phyloP scores from a whole-genome alignment of 805 yeast species.

The Wickerhamomyces subpelliculosus region DNA sequence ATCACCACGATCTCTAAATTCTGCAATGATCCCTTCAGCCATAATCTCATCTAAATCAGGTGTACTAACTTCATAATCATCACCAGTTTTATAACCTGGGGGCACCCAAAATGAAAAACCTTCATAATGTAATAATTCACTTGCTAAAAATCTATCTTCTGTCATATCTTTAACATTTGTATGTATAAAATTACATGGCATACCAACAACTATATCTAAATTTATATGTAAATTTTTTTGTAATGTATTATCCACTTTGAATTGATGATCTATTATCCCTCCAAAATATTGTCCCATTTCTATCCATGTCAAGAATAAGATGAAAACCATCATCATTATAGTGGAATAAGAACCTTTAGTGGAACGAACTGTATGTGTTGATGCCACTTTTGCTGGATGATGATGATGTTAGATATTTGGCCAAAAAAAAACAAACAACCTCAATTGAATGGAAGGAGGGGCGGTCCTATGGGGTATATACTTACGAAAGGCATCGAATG shows the following conservation, averaged over 20 bases:
- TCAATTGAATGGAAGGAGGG: background rate
- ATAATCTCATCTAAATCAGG: slow-evolving; percentile 65
- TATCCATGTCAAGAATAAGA: slow-evolving; percentile 69
- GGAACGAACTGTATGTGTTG: slow-evolving; percentile 67
- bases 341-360: slow-evolving; percentile 74
- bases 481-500: slow-evolving; percentile 71
- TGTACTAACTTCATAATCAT: slow-evolving; percentile 38
- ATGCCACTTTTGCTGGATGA: slow-evolving; percentile 52
- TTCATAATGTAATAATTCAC: slow-evolving; percentile 66
- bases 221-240: slow-evolving; percentile 60
- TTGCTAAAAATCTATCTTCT: slow-evolving; percentile 70
- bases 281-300: slow-evolving; percentile 82
- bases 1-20: slow-evolving; percentile 41
- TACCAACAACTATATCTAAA: slow-evolving; percentile 70
- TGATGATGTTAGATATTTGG: slow-evolving; percentile 7
- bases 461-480: too few relatives aligned
- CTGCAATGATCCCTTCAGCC: slow-evolving; percentile 60
- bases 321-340: slow-evolving; percentile 49
- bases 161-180: slow-evolving; percentile 76
- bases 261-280: slow-evolving; percentile 73
- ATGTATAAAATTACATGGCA: slow-evolving; percentile 74
- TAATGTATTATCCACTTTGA: slow-evolving; percentile 60
- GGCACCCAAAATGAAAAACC: slow-evolving; percentile 58
- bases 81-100: slow-evolving; percentile 35
- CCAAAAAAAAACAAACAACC: too few relatives aligned